Conservation (phyloP, 108 stramenopile species). For the Pseudonitzschia delicatissima region DNA sequence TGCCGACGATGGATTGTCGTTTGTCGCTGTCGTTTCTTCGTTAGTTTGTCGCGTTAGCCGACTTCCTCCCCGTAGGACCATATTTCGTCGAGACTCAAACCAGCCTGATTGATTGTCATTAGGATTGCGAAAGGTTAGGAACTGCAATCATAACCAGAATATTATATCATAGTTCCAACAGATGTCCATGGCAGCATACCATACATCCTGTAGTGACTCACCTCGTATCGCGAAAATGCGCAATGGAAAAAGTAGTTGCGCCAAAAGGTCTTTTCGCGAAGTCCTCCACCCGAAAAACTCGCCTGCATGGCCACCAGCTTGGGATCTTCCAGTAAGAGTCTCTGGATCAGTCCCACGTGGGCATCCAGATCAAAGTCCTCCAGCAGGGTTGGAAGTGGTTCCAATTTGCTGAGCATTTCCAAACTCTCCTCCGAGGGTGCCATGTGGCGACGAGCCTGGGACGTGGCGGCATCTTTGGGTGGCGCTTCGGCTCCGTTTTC, state of each 20-base stretch:
- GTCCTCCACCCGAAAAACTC: conserved; percentile 59
- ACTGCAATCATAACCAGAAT: not conserved
- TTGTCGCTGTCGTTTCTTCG: no score
- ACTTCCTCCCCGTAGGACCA: conserved; percentile 64
- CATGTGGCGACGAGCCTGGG: not conserved
- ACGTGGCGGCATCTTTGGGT: conserved; percentile 12
- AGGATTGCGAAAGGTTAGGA: no score
- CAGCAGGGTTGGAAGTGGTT: conserved; percentile 69
- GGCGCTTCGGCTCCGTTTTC: conserved; percentile 26
- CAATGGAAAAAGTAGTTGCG: conserved; percentile 88
- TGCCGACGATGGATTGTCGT: not conserved
- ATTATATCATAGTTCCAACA: no score
- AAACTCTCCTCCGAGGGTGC: conserved; percentile 44
- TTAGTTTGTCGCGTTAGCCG: conserved; percentile 22
- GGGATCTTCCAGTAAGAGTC: conserved; percentile 62
- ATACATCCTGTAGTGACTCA: no score
- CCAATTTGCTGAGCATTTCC: conserved; percentile 65
- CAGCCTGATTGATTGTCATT: no score
- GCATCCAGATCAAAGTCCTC: conserved; percentile 75
- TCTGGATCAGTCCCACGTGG: conserved; percentile 84
- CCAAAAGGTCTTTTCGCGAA: conserved; percentile 74
- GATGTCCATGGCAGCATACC: no score
- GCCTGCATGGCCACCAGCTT: conserved; percentile 66
- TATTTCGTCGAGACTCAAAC: conserved; percentile 85
- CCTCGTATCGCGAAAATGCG: conserved; percentile 80